Base-by-base conservation (phyloP, 1,139 yeast species). In the Nakaseomyces uthaithaninus region DNA sequence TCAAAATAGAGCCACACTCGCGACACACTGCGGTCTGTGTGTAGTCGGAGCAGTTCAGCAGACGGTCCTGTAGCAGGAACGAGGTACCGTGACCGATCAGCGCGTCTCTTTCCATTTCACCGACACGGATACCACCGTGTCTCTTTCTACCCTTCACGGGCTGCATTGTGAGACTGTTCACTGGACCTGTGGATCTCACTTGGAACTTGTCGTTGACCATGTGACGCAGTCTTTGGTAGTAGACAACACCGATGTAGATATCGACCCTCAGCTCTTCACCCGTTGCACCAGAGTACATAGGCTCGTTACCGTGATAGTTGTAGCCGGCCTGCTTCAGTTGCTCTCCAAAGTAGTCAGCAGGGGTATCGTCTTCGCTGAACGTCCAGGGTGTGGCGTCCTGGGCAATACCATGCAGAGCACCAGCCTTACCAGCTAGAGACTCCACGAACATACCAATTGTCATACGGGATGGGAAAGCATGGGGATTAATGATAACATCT, bases 101-200 rank as follows among this genome's bases (percentile, higher is more conserved):
- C 2, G 98, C 98, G 72, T 91, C 99, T 69, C 98, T 84, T 69
- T 91, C 99, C 99, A 91, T 91, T 66, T 91, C 98, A 63, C 98
- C 98, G 31, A 91, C 94, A 74, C 99, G 94, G 54, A 91, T 91
- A 81, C 99, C 99, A 67, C 99, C 99, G 51, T 83, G 80, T 68
- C 98, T 80, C 79, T 91, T 93, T 69, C 99, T 82, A 58, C 99
- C 99, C 70, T 93, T 91, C 45, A 91, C 98, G 36, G 99, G 99
- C 71, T 91, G 99, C 96, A 91, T 89, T 14, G 98, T 93, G 58
- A 91, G 74, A 27, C 94, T 78, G 65, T 89, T 89, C 28, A 91
- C 97, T 4, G 98, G 97, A 59, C 99, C 99, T 14, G 98, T 91
- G 5, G 96, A 85, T 68, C 99, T 82, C 42, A 91, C 99, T 69